A percentile compares a stretch with the other conserved stretches of the same genome.
These are phyloP conservation scores for Fusarium sublunatum DNA, from an alignment of 2,329 filamentous ascomycete genomes.

Conservation along the genomic window DNA sequence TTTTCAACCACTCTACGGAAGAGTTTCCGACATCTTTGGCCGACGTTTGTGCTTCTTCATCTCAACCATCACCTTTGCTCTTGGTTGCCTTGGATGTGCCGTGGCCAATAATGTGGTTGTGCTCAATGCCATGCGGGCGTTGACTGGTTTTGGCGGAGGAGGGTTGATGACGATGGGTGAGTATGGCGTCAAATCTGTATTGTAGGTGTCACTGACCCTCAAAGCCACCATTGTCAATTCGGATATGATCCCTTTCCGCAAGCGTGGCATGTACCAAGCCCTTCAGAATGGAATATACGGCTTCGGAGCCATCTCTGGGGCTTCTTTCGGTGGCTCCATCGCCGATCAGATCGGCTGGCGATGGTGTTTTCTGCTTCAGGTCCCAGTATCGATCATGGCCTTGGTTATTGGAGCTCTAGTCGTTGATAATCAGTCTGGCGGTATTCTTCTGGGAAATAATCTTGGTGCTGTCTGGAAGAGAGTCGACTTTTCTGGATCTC, in stretches of 20 bases:
- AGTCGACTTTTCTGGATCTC: conserved; percentile 68
- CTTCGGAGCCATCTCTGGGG: conserved; percentile 71
- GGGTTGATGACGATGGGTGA: conserved; percentile 76
- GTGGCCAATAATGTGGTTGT: conserved; percentile 67
- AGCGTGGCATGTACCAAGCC: conserved; percentile 69
- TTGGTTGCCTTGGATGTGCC: conserved; percentile 74
- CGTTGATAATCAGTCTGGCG: conserved; percentile 58
- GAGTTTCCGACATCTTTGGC: conserved; percentile 77
- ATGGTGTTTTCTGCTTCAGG: conserved; percentile 73
- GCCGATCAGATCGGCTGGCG: conserved; percentile 75
- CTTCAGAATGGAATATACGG: conserved; percentile 71
- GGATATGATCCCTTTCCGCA: conserved; percentile 69
- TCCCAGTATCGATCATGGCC: conserved; percentile 68
- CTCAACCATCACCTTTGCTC: conserved; percentile 69
- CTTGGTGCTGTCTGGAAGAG: conserved; percentile 60
- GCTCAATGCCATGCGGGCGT: conserved; percentile 72
- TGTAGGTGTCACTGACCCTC: not conserved
- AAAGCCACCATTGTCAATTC: conserved; percentile 67
- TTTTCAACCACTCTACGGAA: conserved; percentile 77
- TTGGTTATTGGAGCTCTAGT: conserved; percentile 65
- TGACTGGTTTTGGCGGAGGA: conserved; percentile 76
- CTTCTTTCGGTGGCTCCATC: conserved; percentile 72
- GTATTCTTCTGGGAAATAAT: conserved; percentile 46
- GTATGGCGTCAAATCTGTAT: conserved; percentile 21
- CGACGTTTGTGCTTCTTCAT: conserved; percentile 72